phyloP scores from a whole-genome alignment of 192 early-diverging fungal species.

The Coemansia erecta region DNA sequence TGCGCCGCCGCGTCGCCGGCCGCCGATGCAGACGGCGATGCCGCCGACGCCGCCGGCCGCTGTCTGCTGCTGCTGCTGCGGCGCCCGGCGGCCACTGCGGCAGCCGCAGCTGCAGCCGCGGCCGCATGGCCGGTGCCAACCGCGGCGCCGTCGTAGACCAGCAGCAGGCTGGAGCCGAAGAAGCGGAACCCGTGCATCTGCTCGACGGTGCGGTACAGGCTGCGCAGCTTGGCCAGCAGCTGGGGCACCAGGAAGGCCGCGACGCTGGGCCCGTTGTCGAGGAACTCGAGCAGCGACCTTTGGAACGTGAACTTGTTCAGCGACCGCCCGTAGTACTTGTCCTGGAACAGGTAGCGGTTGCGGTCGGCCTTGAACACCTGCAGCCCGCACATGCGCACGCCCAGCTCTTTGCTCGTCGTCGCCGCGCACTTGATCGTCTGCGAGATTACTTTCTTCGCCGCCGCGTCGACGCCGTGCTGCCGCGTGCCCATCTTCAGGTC shows the following conservation, averaged over 20 bases:
- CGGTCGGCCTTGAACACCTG: conserved; percentile 86
- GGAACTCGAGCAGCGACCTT: conserved; percentile 72
- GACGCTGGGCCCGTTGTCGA: conserved; percentile 81
- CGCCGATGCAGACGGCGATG: too few relatives aligned
- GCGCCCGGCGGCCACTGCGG: not conserved
- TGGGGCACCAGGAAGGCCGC: conserved; percentile 77
- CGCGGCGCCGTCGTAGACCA: conserved; percentile 83
- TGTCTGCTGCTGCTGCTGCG: too few relatives aligned
- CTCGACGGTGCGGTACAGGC: conserved; percentile 73
- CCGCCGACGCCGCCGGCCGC: too few relatives aligned
- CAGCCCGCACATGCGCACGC: conserved; percentile 97
- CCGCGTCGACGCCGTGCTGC: conserved; percentile 90
- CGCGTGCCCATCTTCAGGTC: conserved; percentile 99
- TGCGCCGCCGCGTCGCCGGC: conserved; percentile 19
- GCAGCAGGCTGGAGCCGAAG: conserved; percentile 83
- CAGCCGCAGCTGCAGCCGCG: not conserved
- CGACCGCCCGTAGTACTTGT: conserved; percentile 94
- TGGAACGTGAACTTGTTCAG: conserved; percentile 78
- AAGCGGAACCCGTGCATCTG: conserved; percentile 82
- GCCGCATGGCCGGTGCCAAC: not conserved
- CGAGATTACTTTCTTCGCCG: conserved; percentile 74
- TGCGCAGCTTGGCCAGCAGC: conserved; percentile 70
- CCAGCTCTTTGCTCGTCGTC: conserved; percentile 87
- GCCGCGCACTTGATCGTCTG: conserved; percentile 92
- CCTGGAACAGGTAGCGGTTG: conserved; percentile 76